These are phyloP conservation scores for Phlebiopsis flavidoalba DNA, from an alignment of 768 basidiomycete genomes.

Conservation along the genomic window DNA sequence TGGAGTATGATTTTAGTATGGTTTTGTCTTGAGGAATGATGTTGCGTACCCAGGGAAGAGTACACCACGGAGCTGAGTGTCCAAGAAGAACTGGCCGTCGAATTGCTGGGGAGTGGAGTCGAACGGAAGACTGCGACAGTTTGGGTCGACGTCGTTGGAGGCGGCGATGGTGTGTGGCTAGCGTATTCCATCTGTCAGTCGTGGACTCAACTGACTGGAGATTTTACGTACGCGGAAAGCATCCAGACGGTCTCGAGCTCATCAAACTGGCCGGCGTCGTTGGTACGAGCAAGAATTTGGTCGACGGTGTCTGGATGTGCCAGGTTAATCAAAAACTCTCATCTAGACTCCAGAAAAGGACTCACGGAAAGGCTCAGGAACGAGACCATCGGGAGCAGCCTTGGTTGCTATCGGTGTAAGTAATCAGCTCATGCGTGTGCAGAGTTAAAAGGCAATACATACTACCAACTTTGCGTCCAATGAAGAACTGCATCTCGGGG, in stretches of 20 bases:
- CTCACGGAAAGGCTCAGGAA: slow-evolving; percentile 15
- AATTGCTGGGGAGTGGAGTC: slow-evolving; percentile 12
- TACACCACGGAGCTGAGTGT: slow-evolving; percentile 13
- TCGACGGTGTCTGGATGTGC: slow-evolving; percentile 14
- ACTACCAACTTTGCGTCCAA: slow-evolving; percentile 27
- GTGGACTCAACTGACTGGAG: neutral
- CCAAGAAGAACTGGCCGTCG: slow-evolving; percentile 16
- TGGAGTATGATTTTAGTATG: neutral
- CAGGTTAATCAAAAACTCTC: neutral
- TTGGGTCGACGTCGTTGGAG: slow-evolving; percentile 17
- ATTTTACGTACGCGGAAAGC: slow-evolving; percentile 13
- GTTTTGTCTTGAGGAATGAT: neutral
- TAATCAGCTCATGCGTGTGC: neutral
- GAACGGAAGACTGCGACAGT: slow-evolving; percentile 10
- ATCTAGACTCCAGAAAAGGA: no score
- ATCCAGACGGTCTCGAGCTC: slow-evolving; percentile 19
- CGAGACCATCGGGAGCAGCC: slow-evolving; percentile 10
- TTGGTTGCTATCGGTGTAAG: neutral
- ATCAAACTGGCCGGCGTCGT: slow-evolving; percentile 18
- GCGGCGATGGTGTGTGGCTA: slow-evolving; percentile 21
- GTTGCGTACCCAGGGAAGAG: slow-evolving; percentile 21
- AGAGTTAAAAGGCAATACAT: neutral
- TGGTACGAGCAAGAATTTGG: slow-evolving; percentile 16
- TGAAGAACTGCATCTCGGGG: slow-evolving; percentile 31
- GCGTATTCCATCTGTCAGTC: neutral